Percentiles rank a stretch among this genome's conserved stretches.
Evolutionary conservation across 768 basidiomycete species (phyloP).

Genomic region (Trametes meyenii): DNA sequence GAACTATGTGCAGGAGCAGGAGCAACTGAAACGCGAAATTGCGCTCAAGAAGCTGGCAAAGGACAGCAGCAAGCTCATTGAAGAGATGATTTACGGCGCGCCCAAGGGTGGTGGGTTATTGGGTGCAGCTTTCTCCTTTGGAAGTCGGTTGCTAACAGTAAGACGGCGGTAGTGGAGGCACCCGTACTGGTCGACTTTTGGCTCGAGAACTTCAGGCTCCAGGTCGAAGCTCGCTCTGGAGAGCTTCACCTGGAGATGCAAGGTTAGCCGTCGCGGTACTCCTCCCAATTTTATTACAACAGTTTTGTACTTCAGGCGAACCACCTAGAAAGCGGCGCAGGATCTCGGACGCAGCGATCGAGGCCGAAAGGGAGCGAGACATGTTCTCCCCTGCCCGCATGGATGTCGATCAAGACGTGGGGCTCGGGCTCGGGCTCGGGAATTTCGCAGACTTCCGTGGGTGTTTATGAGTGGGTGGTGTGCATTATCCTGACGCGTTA

Average conservation of each 20-base stretch:
- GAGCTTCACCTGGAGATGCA: conserved; percentile 42
- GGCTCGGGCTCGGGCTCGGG: conserved; percentile 25
- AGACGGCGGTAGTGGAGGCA: conserved; percentile 54
- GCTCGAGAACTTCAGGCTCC: conserved; percentile 70
- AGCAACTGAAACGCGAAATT: conserved; percentile 51
- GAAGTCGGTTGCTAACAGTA: not conserved
- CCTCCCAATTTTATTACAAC: not conserved
- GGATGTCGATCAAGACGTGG: conserved; percentile 31
- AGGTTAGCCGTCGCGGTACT: conserved; percentile 30
- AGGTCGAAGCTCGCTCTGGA: conserved; percentile 64
- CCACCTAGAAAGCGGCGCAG: conserved; percentile 54
- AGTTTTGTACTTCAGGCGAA: conserved; percentile 36
- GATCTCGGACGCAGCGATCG: conserved; percentile 29
- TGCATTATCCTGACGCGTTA: not conserved
- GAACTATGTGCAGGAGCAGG: conserved; percentile 69
- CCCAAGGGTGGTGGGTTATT: conserved; percentile 60
- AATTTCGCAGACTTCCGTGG: conserved; percentile 20
- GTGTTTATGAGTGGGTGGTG: not conserved
- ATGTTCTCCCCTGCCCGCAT: not conserved
- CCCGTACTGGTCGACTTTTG: conserved; percentile 73
- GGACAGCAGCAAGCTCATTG: conserved; percentile 52
- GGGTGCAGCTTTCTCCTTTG: not conserved
- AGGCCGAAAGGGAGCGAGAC: not conserved
- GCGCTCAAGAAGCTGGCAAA: conserved; percentile 59
- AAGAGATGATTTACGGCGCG: conserved; percentile 67